Base-by-base conservation (phyloP, 176 grass and related monocot genomes). In the Cocos nucifera region DNA sequence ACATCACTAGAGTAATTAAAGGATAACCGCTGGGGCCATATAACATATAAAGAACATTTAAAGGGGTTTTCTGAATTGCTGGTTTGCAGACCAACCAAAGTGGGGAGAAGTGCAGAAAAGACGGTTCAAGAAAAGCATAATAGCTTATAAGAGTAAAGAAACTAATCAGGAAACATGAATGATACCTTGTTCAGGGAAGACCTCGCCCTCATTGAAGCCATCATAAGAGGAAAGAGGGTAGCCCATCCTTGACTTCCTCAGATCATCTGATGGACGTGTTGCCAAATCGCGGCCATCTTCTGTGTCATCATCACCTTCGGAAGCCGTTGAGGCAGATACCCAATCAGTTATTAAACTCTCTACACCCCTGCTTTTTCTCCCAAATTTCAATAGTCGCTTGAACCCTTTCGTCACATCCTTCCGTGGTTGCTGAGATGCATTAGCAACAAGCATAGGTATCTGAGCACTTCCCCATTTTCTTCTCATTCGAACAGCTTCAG, bases 381-480 rank as follows among this genome's bases (percentile, higher is more conserved):
- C 88, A 80, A 98, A 98, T 83, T 98, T 92, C 76, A 90, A 70
- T 28, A 98, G 53, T 69, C 89, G 88, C 79, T 98, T 98, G 62
- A 98, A 81, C 48, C 93, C 93, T 79, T 98, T 92, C 15, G 93
- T 75, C 69, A 83, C 84, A 73, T 98, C 93, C 73, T 88, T 98
- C 4, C 84, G 76, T 32, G 81, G 61, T 52, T 88, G 84, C 51
- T 95, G 86, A 73, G 83, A 73, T 74, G 69, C 64, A 77, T 86
- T 90, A 30, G 78, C 61, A 74, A 70, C 71, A 64, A 76, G 50
- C 10, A 80, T 73, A 59, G 88, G 93, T 77, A 87, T 78, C 71
- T 98, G 93, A 53, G 84, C 88, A 7, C 76, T 88, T 51, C 88
- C 84, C 93, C 93, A 98, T 59, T 92, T 98, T 75, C 92, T 98